Evolutionary conservation across 306 rosid genomes (phyloP), one percentile per base, ranked within the genome.

Genomic region (Cucurbita maxima): DNA sequence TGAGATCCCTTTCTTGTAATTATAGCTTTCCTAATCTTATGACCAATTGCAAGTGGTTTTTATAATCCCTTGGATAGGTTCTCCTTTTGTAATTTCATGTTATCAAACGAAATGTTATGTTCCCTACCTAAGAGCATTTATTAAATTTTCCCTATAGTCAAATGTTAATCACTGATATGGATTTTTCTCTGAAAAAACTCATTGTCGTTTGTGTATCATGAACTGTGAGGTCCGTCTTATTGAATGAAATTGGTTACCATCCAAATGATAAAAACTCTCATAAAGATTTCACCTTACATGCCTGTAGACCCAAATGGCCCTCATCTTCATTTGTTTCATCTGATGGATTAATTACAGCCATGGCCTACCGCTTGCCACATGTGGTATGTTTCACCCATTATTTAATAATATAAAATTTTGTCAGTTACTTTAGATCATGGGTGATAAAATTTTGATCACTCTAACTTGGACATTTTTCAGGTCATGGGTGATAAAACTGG

Each of bases 401-500:
- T 53, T 51, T 50, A 34, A n/a, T 70, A 34, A 34, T 16, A 70
- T 70, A 70, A 34, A 8, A 50, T 70, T 15, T 51, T 50, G 0
- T 62, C 22, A 11, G 45, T n/a, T 0, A 16, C 7, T 30, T 70
- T 8, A 38, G 44, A 45, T 34, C 9, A 25, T 47, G 34, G 30
- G 9, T 30, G 2, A 30, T 30, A 30, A 30, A 30, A 30, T 30
- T 3, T 30, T 70, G 68, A 74, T 64, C 36, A 72, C 78, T 38
- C 53, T 63, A 16, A 55, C 48, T 47, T 58, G 71, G 69, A 79
- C 79, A 69, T 74, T 77, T 82, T 82, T 82, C 84, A 94, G 99
- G 99, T 94, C 77, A 94, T 94, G 99, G 99, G 99, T 71, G 99
- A 94, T 83, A 86, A 95, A 82, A 84, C 85, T 3, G 99, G 99